Evolutionary conservation across 441 rosid genomes (phyloP), one percentile per base, ranked within the genome.

Genomic region (Adansonia grandidieri): DNA sequence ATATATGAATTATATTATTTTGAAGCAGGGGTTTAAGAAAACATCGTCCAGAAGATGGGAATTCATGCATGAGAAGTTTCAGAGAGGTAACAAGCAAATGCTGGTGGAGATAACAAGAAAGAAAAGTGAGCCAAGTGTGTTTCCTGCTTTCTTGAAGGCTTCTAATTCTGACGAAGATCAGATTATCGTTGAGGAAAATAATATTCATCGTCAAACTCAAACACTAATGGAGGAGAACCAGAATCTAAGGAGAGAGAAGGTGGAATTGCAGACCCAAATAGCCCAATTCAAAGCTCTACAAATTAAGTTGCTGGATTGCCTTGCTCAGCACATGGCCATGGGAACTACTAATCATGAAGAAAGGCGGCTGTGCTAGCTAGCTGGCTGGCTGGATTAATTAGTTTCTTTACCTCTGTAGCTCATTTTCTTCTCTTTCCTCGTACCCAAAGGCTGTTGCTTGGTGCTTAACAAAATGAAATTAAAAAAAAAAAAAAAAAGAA

Each of bases 1-100:
- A 32, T 32, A 3, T 32, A 32, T 32, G 37, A 32, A 32, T 1
- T 32, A 32, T 32, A 32, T 6, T 6, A 20, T 60, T 53, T 40
- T 67, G 20, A 74, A 79, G 75, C 82, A 90, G 93, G 91, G 93
- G 77, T 90, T 90, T 87, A 90, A 88, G 91, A 90, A 90, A 81
- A 85, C 85, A 63, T 81, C 91, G 1, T 74, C 89, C 0, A 88
- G 87, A 67, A 76, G 64, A 45, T 90, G 93, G 91, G 93, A 90
- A 64, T 90, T 90, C 78, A 87, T 79, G 88, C 90, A 90, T 28
- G 91, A 86, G 54, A 90, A 86, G 71, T 90, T 90, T 50, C 78
- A 9, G 61, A 90, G 71, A 67, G 93, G 93, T 0, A 76, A 80
- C 45, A 81, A 82, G 78, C 83, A 87, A 48, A 63, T 84, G 84